Percentiles rank a stretch among this genome's conserved stretches.
These are phyloP conservation scores for Phytophthora pluvialis DNA, from an alignment of 352 stramenopile species.

Conservation along the genomic window DNA sequence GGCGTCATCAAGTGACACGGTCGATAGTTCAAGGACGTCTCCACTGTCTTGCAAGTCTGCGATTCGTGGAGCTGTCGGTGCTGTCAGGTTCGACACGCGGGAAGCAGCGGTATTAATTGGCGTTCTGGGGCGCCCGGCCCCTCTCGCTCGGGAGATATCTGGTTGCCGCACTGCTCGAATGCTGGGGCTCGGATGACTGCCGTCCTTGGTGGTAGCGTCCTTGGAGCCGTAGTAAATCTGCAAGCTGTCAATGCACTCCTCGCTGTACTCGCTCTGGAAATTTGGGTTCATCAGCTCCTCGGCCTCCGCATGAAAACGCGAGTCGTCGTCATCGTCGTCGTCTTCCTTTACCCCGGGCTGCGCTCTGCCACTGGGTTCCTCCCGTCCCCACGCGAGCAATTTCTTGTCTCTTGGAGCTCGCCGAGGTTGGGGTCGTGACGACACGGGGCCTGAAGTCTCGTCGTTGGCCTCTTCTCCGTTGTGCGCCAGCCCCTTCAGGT, in stretches of 20 bases:
- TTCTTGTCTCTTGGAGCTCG: conserved; percentile 12
- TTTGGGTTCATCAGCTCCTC: conserved; percentile 83
- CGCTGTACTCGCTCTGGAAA: conserved; percentile 81
- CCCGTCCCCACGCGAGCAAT: conserved; percentile 24
- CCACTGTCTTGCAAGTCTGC: conserved; percentile 23
- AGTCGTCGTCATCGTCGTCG: conserved; percentile 43
- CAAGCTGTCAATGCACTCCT: conserved; percentile 81
- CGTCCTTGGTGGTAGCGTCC: conserved; percentile 26
- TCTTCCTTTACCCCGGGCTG: conserved; percentile 26
- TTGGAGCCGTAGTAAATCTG: conserved; percentile 69
- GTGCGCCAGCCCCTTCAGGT: neutral
- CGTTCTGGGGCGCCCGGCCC: conserved; percentile 1
- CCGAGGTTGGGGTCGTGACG: conserved; percentile 15
- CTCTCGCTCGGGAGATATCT: conserved; percentile 5
- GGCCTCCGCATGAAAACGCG: conserved; percentile 55
- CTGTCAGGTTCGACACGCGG: conserved; percentile 12
- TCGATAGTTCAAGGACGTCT: conserved; percentile 33
- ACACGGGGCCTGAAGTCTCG: conserved; percentile 3
- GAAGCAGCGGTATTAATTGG: neutral
- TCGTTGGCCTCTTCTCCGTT: conserved; percentile 18
- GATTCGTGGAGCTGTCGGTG: conserved; percentile 1
- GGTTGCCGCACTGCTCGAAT: conserved; percentile 8
- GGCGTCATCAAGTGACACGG: conserved; percentile 40
- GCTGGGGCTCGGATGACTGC: conserved; percentile 1
- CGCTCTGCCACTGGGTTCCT: conserved; percentile 9